Evolutionary conservation across 768 basidiomycete genomes (phyloP).

Genomic region (Termitomyces sp.): DNA sequence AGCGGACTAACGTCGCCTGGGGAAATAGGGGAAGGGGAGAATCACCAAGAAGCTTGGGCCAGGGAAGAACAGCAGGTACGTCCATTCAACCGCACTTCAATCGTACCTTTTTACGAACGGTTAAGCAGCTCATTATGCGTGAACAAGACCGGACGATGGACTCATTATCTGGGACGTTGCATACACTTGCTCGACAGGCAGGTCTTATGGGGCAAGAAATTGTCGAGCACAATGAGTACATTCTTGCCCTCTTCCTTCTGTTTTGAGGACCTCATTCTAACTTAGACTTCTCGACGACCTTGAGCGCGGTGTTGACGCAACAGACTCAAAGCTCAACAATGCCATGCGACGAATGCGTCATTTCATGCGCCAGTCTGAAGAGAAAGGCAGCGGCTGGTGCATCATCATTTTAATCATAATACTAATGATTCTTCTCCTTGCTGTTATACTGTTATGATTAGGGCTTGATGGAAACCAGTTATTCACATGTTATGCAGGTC

Average conservation of each 20-base stretch:
- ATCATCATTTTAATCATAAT: constrained; percentile 81
- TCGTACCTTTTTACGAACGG: neutral
- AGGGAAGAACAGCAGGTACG: constrained; percentile 81
- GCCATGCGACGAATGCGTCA: constrained; percentile 70
- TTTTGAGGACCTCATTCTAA: neutral
- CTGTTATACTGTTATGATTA: constrained; percentile 70
- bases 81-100: neutral
- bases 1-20: constrained; percentile 30
- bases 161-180: constrained; percentile 82
- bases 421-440: constrained; percentile 68
- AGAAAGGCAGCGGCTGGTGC: constrained; percentile 88
- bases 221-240: constrained; percentile 83
- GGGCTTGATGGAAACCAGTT: neutral
- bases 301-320: constrained; percentile 64
- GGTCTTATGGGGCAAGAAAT: constrained; percentile 94
- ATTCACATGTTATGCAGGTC: neutral
- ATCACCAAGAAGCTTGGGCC: constrained; percentile 78
- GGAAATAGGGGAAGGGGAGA: constrained; percentile 33
- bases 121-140: constrained; percentile 68
- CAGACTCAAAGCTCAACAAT: constrained; percentile 57
- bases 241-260: neutral
- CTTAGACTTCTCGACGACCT: constrained; percentile 77
- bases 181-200: constrained; percentile 84
- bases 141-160: constrained; percentile 90
- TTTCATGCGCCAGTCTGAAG: constrained; percentile 86